Base-by-base conservation (phyloP, 2,329 filamentous ascomycete genomes). In the Cryphonectria nitschkei region DNA sequence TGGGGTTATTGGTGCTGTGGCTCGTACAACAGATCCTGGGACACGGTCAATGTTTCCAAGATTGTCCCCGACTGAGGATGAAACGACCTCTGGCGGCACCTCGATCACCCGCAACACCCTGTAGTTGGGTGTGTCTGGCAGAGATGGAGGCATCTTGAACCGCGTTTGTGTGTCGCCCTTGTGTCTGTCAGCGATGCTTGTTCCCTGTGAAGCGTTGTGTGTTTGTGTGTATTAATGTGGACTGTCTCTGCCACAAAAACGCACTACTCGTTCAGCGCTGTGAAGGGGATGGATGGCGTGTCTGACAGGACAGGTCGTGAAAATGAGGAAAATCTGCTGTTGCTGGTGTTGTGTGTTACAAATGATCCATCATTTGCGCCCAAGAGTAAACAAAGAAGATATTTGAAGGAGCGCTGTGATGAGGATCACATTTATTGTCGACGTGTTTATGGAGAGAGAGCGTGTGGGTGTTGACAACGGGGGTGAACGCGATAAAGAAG, bases 21-120 rank as follows among this genome's bases (percentile, higher is more conserved):
- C 54, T 32, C 29, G 26, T 8, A 58, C 26, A n/a, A n/a, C 19
- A 56, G 52, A 2, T 58, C 13, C 14, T 32, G 26, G 54, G 29
- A 19, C 9, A 11, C 29, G 29, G 41, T 26, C 41, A 5, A 65
- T 34, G 8, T 50, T 50, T 34, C 63, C 63, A 46, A 65, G n/a
- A 34, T 65, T 46, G 8, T 46, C 32, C 6, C 34, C 46, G 2
- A 66, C 64, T 26, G 64, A 66, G 9, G 26, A 34, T 2, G 64
- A 56, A 22, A 66, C 64, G 9, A 39, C 34, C 29, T 54, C 46
- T 26, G 64, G 64, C 3, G 43, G 50, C 16, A 54, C 64, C n/a
- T 66, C n/a, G 16, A 66, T 29, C 32, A 66, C 64, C 2, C 22
- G 46, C 32, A 66, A 29, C 50, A 52, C n/a, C 46, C 50, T 54